Conservation (phyloP, 352 stramenopile genomes). For the Phytophthora cajani region DNA sequence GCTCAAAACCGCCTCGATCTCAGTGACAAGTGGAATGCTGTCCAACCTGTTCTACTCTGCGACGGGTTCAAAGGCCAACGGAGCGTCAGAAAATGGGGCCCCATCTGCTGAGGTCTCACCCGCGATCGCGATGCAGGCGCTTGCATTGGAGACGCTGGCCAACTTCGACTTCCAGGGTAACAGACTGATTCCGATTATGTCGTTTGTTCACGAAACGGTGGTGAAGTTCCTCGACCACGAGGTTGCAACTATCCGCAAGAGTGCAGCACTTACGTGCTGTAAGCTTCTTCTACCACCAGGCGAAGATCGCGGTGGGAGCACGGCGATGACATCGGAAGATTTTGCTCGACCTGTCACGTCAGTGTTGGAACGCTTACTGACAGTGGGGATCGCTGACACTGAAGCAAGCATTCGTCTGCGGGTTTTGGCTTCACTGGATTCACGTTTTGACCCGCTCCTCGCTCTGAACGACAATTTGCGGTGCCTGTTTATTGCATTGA, state of each 20-base stretch:
- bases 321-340: conserved; percentile 69
- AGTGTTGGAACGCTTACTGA: conserved; percentile 81
- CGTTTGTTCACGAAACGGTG: conserved; percentile 88
- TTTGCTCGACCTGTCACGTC: conserved; percentile 75
- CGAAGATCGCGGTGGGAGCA: conserved; percentile 57
- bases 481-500: conserved; percentile 87
- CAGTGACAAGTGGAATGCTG: conserved; percentile 74
- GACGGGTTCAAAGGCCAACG: conserved; percentile 47
- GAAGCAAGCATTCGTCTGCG: conserved; percentile 85
- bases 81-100: conserved; percentile 48
- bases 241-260: conserved; percentile 84
- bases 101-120: conserved; percentile 48
- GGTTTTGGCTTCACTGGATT: conserved; percentile 81
- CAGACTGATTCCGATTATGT: conserved; percentile 86
- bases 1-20: conserved; percentile 79
- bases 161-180: conserved; percentile 90
- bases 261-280: conserved; percentile 87
- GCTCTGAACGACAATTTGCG: conserved; percentile 86
- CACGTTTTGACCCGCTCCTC: conserved; percentile 81
- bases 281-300: conserved; percentile 79
- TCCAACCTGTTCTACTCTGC: conserved; percentile 75
- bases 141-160: conserved; percentile 84
- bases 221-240: conserved; percentile 91
- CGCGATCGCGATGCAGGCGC: conserved; percentile 81
- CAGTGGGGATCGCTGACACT: conserved; percentile 87